Evolutionary conservation across 1,284 basidiomycete genomes (phyloP).

Genomic region (Marasmius tenuissimus): DNA sequence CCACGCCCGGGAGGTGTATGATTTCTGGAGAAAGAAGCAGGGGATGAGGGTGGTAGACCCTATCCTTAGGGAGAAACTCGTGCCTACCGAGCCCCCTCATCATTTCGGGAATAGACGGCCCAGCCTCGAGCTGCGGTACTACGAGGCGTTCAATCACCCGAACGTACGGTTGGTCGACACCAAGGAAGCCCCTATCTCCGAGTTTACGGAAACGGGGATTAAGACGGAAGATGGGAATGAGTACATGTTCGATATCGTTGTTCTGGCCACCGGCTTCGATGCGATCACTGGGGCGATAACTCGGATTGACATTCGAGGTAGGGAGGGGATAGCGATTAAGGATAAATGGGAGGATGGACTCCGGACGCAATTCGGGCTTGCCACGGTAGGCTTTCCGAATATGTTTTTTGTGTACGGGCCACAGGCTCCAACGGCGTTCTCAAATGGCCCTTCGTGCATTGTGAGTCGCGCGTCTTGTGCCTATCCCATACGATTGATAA

Average conservation of each 20-base stretch:
- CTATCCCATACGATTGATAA: background rate
- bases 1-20: too few relatives aligned
- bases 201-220: conserved; percentile 19
- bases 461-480: conserved; percentile 13
- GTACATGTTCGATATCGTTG: conserved; percentile 23
- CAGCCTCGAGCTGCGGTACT: conserved; percentile 22
- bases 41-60: conserved; percentile 5
- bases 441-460: conserved; percentile 23
- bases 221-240: conserved; percentile 19
- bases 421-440: conserved; percentile 22
- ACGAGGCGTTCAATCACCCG: conserved; percentile 23
- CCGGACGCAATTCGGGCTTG: conserved; percentile 22
- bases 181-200: conserved; percentile 19
- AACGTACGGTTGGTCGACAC: conserved; percentile 24
- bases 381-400: conserved; percentile 20
- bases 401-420: conserved; percentile 27
- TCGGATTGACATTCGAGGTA: conserved; percentile 23
- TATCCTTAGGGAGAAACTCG: conserved; percentile 22
- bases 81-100: conserved; percentile 15
- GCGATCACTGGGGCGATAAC: conserved; percentile 23
- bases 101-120: conserved; percentile 24
- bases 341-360: conserved; percentile 24
- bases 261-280: conserved; percentile 27
- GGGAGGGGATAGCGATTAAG: conserved; percentile 16
- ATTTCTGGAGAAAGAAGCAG: too few relatives aligned